phyloP scores from a whole-genome alignment of 805 yeast species.

The Lachancea mirantina region DNA sequence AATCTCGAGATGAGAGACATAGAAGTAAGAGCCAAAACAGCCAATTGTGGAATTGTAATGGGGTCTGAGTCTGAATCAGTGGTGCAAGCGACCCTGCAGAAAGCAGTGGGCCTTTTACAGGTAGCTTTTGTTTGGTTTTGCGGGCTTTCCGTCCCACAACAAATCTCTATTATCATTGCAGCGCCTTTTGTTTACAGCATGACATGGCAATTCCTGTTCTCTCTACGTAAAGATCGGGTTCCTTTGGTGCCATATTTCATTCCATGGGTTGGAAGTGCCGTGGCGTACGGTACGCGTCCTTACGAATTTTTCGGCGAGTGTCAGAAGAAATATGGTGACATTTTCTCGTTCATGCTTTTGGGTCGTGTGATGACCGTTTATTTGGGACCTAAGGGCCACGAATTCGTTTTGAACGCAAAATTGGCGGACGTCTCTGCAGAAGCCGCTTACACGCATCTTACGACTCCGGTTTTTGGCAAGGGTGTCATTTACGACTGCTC shows the following conservation, averaged over 20 bases:
- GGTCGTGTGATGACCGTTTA: slow-evolving; percentile 94
- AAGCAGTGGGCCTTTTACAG: slow-evolving; percentile 14
- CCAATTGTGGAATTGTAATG: slow-evolving; percentile 1
- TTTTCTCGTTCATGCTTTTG: slow-evolving; percentile 79
- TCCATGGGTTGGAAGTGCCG: slow-evolving; percentile 94
- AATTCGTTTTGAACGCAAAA: slow-evolving; percentile 87
- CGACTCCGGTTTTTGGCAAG: slow-evolving; percentile 98
- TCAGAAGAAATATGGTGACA: slow-evolving; percentile 82
- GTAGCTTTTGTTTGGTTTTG: slow-evolving; percentile 22
- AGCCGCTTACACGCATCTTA: slow-evolving; percentile 89
- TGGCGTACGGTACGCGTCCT: slow-evolving; percentile 86
- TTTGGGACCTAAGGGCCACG: slow-evolving; percentile 96
- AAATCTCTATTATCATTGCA: slow-evolving; percentile 28
- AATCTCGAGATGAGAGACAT: not conserved
- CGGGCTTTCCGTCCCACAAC: slow-evolving; percentile 32
- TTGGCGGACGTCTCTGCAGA: slow-evolving; percentile 89
- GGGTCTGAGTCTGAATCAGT: slow-evolving; percentile 5
- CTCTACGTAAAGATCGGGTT: slow-evolving; percentile 72
- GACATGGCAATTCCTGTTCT: slow-evolving; percentile 59
- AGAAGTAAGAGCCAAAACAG: not conserved
- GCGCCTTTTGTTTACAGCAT: slow-evolving; percentile 59
- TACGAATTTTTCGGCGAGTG: slow-evolving; percentile 79
- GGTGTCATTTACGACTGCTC: slow-evolving; percentile 98
- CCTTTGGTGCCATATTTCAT: slow-evolving; percentile 89
- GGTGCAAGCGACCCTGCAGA: slow-evolving; percentile 12